Base-by-base conservation (phyloP, 2,329 filamentous ascomycete species). In the Diplodia seriata region DNA sequence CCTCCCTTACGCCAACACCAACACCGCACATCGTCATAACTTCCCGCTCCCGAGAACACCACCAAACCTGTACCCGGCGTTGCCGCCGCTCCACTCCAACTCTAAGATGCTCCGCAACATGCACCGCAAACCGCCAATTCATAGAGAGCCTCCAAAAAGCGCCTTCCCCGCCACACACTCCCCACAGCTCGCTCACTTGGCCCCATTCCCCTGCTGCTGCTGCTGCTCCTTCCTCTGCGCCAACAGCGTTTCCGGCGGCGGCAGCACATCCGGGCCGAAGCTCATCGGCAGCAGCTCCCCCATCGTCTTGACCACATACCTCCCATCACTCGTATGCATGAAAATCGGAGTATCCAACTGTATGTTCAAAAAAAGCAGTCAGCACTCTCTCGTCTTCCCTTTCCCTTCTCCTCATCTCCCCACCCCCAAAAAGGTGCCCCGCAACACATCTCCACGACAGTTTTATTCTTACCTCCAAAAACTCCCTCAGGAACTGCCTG, bases 291-390 rank as follows among this genome's bases (percentile, higher is more conserved):
- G 73, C 68, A 86, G 70, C 74, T 92, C 85, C 71, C 89, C 87
- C 68, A 97, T 81, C 29, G 84, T 90, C 81, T 88, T 83, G 29
- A 92, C 87, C n/a, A 88, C 83, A 73, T 86, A 93, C 69, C 90
- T 86, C 2, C 89, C 90, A 70, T 93, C 86, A 77, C 89, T 90
- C 78, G 96, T 93, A 79, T 96, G 97, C 94, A 98, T 97, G 77
- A 97, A 89, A 68, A 99, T 86, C 0, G 93, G 94, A 68, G 87
- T 89, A 6, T 84, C 81, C n/a, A 88, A 75, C 7, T 85, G 43
- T 7, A 12, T 26, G 26, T 26, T 26, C 26, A 26, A 26, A 26
- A 4, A 26, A 26, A 4, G 26, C 26, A 26, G 26, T 26, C 26
- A 26, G 26, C 4, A 26, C 18, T 47, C 40, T 47, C 7, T 18